phyloP scores from a whole-genome alignment of 2,329 filamentous ascomycete genomes.

The Didymella keratinophila region DNA sequence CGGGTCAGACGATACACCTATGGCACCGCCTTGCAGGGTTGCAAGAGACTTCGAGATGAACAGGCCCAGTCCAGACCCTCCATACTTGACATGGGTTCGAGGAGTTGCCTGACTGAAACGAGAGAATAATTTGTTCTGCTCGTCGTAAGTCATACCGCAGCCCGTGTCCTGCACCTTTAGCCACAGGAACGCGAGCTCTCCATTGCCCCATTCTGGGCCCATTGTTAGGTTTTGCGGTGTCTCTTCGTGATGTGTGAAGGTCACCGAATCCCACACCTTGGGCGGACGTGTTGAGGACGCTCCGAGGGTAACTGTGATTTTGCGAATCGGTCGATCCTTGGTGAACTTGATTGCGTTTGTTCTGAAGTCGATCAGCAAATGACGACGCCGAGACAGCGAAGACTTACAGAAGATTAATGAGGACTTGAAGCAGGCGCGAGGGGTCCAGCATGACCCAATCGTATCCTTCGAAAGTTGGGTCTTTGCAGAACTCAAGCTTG shows the following conservation, averaged over 20 bases:
- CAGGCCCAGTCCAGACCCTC: constrained; percentile 53
- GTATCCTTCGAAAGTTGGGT: constrained; percentile 50
- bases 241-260: constrained; percentile 24
- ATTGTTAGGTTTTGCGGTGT: constrained; percentile 17
- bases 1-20: constrained; percentile 51
- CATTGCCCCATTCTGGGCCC: constrained; percentile 42
- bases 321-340: constrained; percentile 42
- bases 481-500: constrained; percentile 50
- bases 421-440: constrained; percentile 37
- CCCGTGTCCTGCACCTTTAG: constrained; percentile 51
- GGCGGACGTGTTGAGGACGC: constrained; percentile 34
- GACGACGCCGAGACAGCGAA: constrained; percentile 33
- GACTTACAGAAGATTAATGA: constrained; percentile 40
- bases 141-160: constrained; percentile 49
- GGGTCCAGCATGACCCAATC: constrained; percentile 44
- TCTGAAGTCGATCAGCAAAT: constrained; percentile 37
- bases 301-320: constrained; percentile 51
- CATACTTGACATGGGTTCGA: constrained; percentile 49
- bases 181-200: constrained; percentile 46
- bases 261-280: constrained; percentile 26
- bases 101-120: constrained; percentile 43
- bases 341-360: constrained; percentile 49
- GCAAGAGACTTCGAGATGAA: constrained; percentile 52
- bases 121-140: constrained; percentile 46
- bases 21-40: constrained; percentile 51